Percentiles rank a stretch among this genome's conserved stretches.
phyloP scores from a whole-genome alignment of 2,329 filamentous ascomycete genomes.

The Fusarium hostae region DNA sequence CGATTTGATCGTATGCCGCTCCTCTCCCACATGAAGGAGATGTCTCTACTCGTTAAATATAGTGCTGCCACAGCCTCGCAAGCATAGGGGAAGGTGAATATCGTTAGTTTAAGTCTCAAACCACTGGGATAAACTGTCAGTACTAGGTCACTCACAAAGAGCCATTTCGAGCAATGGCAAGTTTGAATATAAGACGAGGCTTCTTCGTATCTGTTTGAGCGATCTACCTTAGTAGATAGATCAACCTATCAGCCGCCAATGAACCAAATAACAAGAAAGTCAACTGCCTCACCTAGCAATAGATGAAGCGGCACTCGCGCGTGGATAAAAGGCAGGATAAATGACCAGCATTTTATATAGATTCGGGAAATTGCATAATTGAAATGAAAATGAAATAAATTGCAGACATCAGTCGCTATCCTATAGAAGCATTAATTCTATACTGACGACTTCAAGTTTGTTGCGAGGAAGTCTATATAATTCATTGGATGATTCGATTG shows the following conservation, averaged over 20 bases:
- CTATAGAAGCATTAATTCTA: neutral
- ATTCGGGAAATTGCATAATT: neutral
- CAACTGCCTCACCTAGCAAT: neutral
- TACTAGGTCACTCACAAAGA: too few species aligned
- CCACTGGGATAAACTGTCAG: too few species aligned
- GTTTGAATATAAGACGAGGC: neutral
- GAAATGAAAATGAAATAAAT: neutral
- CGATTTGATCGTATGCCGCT: too few species aligned
- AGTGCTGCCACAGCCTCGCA: neutral
- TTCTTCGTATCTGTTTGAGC: neutral
- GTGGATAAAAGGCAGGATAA: neutral
- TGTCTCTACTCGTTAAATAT: accelerated
- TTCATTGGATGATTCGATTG: neutral
- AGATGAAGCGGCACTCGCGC: neutral
- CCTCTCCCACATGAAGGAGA: neutral
- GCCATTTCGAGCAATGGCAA: neutral
- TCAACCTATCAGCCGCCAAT: too few species aligned
- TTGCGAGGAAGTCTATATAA: too few species aligned
- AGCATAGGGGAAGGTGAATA: neutral
- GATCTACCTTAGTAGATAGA: accelerated
- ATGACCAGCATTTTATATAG: neutral
- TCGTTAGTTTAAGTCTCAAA: neutral
- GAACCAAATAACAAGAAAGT: neutral
- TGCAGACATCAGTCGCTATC: neutral
- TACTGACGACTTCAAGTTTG: neutral